phyloP scores from a whole-genome alignment of 441 rosid genomes.

The Erodium trifolium region DNA sequence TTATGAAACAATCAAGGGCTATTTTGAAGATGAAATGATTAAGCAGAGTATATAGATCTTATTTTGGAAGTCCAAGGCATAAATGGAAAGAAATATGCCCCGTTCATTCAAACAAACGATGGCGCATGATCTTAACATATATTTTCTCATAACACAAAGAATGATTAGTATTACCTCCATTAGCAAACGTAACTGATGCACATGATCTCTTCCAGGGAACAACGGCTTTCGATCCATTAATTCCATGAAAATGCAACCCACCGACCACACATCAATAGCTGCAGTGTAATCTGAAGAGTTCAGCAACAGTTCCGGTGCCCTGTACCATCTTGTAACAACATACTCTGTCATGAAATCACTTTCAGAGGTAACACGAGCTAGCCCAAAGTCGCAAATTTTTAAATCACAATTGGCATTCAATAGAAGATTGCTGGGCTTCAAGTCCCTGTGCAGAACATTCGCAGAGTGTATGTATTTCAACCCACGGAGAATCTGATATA shows the following conservation, averaged over 20 bases:
- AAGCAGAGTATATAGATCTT: neutral
- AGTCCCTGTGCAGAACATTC: constrained; percentile 77
- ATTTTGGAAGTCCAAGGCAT: neutral
- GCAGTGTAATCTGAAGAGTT: too few relatives aligned
- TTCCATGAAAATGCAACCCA: constrained; percentile 26
- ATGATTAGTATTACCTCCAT: neutral
- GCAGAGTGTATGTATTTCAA: constrained; percentile 94
- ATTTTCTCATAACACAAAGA: neutral
- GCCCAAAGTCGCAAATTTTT: constrained; percentile 91
- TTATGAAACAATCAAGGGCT: neutral
- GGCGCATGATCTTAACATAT: neutral
- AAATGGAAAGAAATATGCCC: neutral
- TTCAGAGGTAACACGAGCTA: constrained; percentile 62
- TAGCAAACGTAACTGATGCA: constrained; percentile 21
- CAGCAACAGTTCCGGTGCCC: too few relatives aligned
- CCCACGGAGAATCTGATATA: constrained; percentile 91
- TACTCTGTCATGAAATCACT: constrained; percentile 23
- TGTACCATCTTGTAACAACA: constrained; percentile 44
- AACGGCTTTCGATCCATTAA: constrained; percentile 22
- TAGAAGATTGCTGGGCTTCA: constrained; percentile 87
- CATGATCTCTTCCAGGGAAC: constrained; percentile 24
- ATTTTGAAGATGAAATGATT: neutral
- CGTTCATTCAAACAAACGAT: neutral
- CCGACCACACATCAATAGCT: constrained; percentile 18
- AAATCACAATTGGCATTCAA: constrained; percentile 86